Evolutionary conservation across 345 rosid genomes (phyloP).

Genomic region (Rhodomyrtus tomentosa): DNA sequence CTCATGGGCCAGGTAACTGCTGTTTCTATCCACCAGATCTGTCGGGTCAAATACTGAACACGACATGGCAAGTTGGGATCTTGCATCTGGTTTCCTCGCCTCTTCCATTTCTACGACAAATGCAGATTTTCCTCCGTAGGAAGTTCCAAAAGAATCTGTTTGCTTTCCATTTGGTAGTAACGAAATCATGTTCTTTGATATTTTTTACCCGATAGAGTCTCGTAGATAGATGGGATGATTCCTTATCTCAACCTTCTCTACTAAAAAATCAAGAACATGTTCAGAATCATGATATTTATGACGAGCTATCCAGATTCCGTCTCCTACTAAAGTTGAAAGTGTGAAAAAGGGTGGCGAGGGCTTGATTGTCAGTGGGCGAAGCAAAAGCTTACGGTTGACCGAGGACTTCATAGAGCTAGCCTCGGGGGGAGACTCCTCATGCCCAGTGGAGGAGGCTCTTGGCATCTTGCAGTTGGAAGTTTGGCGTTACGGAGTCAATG

Average conservation of each 20-base stretch:
- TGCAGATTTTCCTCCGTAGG: neutral
- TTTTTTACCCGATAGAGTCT: neutral
- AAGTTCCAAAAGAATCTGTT: neutral
- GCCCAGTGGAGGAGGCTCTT: conserved; percentile 11
- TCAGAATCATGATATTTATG: too few species aligned
- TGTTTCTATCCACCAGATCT: neutral
- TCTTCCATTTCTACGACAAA: neutral
- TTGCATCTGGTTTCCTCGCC: neutral
- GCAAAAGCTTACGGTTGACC: conserved; percentile 13
- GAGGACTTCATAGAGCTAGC: conserved; percentile 35
- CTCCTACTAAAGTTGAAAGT: too few species aligned
- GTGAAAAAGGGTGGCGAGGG: conserved; percentile 48
- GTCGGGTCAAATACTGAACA: neutral
- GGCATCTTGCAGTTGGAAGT: neutral
- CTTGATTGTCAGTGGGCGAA: conserved; percentile 12
- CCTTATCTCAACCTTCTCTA: neutral
- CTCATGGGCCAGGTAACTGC: conserved; percentile 34
- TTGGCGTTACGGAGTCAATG: neutral
- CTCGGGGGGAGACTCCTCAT: conserved; percentile 16
- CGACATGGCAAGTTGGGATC: neutral
- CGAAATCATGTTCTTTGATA: neutral
- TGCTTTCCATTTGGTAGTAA: neutral
- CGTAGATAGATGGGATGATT: neutral
- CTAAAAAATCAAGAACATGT: too few species aligned
- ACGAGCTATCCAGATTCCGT: too few species aligned